phyloP scores from a whole-genome alignment of 148 eudicot genomes.

The Rhododendron williamsianum region DNA sequence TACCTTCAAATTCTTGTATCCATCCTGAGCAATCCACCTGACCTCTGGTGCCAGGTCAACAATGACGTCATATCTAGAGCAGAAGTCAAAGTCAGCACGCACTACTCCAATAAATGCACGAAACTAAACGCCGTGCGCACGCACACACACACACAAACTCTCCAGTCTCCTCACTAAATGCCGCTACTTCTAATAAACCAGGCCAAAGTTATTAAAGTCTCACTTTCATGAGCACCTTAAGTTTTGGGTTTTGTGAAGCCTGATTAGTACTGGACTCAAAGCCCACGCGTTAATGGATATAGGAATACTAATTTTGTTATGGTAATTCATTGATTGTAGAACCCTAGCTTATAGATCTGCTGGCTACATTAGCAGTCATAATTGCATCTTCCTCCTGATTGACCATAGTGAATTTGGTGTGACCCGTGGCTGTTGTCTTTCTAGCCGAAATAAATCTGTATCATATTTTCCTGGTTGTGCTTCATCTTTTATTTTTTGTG shows the following conservation, averaged over 20 bases:
- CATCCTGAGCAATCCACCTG: constrained; percentile 80
- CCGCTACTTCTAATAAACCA: neutral
- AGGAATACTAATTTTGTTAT: neutral
- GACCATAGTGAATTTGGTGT: neutral
- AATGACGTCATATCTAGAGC: constrained; percentile 69
- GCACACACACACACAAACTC: neutral
- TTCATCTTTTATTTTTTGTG: neutral
- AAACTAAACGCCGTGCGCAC: neutral
- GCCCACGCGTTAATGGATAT: neutral
- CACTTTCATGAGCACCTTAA: neutral
- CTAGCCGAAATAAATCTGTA: neutral
- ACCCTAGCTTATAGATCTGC: neutral
- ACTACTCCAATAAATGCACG: neutral
- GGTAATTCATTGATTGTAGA: neutral
- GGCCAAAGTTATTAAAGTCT: neutral
- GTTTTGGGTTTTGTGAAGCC: neutral
- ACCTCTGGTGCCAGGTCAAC: constrained; percentile 88
- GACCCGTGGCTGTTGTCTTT: neutral
- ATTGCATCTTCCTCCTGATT: neutral
- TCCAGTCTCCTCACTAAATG: neutral
- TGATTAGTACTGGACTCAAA: neutral
- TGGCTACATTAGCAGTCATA: neutral
- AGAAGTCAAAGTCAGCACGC: constrained; percentile 7
- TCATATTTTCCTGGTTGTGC: neutral
- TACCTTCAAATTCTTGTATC: constrained; percentile 77